Conservation (phyloP, 176 grass and related monocot genomes). For the Dendrocalamus sinicus region DNA sequence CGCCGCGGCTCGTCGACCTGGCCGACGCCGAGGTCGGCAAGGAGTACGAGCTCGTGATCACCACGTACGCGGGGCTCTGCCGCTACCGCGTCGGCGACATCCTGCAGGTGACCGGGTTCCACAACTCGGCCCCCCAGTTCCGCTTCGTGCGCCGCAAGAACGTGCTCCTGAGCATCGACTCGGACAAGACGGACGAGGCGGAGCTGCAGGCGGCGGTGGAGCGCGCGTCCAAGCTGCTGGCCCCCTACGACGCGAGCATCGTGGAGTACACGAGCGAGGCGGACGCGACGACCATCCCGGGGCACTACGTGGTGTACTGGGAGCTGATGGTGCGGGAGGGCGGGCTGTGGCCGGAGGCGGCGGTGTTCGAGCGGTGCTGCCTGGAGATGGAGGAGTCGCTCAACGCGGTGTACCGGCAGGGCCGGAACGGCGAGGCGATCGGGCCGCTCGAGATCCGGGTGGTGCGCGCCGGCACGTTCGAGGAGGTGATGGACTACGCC, state of each 20-base stretch:
- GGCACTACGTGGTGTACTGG: constrained; percentile 98
- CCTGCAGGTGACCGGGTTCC: constrained; percentile 70
- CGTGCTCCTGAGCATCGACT: constrained; percentile 91
- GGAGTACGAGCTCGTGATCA: constrained; percentile 95
- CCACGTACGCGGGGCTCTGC: constrained; percentile 87
- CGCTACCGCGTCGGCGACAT: constrained; percentile 89
- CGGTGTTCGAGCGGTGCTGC: constrained; percentile 75
- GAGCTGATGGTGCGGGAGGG: constrained; percentile 70
- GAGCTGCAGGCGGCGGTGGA: constrained; percentile 85
- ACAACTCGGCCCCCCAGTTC: constrained; percentile 90
- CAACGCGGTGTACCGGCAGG: constrained; percentile 89
- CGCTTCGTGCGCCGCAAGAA: constrained; percentile 88
- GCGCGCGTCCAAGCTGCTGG: constrained; percentile 61
- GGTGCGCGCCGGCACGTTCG: constrained; percentile 77
- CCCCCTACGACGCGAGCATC: constrained; percentile 57
- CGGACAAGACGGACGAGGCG: constrained; percentile 93
- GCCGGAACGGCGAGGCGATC: constrained; percentile 72
- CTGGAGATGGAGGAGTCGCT: constrained; percentile 98
- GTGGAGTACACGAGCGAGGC: constrained; percentile 91
- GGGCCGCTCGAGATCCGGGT: constrained; percentile 88
- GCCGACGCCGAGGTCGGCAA: constrained; percentile 70
- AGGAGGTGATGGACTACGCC: constrained; percentile 99
- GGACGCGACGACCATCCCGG: constrained; percentile 78
- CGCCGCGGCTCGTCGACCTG: constrained; percentile 65
- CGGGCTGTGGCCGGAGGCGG: constrained; percentile 51